Evolutionary conservation across 306 rosid species (phyloP).

Genomic region (Rosa rugosa): DNA sequence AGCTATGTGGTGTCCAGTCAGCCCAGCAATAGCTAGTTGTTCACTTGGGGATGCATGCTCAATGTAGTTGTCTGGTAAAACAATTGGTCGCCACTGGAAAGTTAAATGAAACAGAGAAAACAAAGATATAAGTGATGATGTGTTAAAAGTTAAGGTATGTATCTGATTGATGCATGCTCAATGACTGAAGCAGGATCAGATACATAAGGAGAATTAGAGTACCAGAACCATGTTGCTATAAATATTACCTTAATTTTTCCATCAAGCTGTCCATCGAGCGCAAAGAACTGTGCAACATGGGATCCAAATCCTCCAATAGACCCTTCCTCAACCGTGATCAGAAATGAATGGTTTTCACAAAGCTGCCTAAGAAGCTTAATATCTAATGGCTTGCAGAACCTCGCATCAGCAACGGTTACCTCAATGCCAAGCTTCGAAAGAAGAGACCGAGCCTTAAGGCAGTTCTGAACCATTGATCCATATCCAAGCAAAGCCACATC

Average conservation of each 20-base stretch:
- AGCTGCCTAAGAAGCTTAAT: slow-evolving; percentile 78
- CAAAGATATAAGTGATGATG: neutral
- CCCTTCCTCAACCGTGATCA: slow-evolving; percentile 93
- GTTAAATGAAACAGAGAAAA: slow-evolving; percentile 4
- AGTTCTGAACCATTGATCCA: slow-evolving; percentile 93
- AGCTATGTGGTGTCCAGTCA: slow-evolving; percentile 88
- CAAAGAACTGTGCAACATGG: slow-evolving; percentile 85
- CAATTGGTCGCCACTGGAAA: slow-evolving; percentile 86
- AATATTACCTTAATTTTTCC: slow-evolving; percentile 64
- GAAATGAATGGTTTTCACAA: slow-evolving; percentile 71
- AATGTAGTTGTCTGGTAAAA: slow-evolving; percentile 78
- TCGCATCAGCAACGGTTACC: slow-evolving; percentile 94
- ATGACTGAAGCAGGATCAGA: neutral
- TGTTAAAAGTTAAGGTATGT: neutral
- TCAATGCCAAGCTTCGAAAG: slow-evolving; percentile 78
- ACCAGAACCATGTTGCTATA: neutral
- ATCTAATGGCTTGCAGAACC: slow-evolving; percentile 98
- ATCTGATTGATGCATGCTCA: neutral
- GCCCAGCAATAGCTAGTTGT: slow-evolving; percentile 75
- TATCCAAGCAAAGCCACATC: slow-evolving; percentile 89
- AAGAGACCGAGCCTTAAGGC: slow-evolving; percentile 78
- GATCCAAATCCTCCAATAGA: slow-evolving; percentile 94
- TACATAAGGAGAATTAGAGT: neutral
- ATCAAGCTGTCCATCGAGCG: slow-evolving; percentile 86
- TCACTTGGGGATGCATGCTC: slow-evolving; percentile 81